phyloP scores from a whole-genome alignment of 345 rosid genomes.

The Pistacia vera region DNA sequence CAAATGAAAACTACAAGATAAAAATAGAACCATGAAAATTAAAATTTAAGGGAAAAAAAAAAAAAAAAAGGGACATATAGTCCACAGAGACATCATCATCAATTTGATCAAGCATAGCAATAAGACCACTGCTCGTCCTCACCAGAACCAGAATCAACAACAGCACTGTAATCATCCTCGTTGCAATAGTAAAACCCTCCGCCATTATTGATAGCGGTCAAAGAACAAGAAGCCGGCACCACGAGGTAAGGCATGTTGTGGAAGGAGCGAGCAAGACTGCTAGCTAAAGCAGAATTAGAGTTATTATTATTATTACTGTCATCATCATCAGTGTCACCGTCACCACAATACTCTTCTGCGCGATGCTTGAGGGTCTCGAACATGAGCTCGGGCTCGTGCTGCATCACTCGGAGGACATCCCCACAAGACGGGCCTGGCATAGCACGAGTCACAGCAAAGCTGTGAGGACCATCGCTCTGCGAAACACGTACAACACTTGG shows the following conservation, averaged over 20 bases:
- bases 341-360: conserved; percentile 57
- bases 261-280: conserved; percentile 68
- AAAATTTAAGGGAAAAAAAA: not conserved
- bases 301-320: conserved; percentile 6
- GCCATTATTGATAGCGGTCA: conserved; percentile 55
- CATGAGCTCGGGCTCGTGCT: conserved; percentile 98
- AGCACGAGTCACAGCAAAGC: conserved; percentile 90
- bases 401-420: conserved; percentile 93
- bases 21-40: conserved; percentile 8
- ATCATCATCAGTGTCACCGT: conserved; percentile 25
- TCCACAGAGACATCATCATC: not conserved
- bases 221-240: conserved; percentile 55
- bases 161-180: conserved; percentile 44
- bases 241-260: conserved; percentile 88
- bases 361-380: conserved; percentile 89
- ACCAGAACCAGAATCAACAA: conserved; percentile 32
- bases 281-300: conserved; percentile 43
- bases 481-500: conserved; percentile 86
- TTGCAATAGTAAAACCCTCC: conserved; percentile 64
- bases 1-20: conserved; percentile 5
- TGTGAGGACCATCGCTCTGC: conserved; percentile 91
- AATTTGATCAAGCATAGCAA: conserved; percentile 54
- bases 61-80: conserved; percentile 24
- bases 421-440: conserved; percentile 79
- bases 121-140: conserved; percentile 81